Evolutionary conservation across 2,329 filamentous ascomycete species (phyloP), one percentile per base, ranked within the genome.

Genomic region (Camillea tinctor): DNA sequence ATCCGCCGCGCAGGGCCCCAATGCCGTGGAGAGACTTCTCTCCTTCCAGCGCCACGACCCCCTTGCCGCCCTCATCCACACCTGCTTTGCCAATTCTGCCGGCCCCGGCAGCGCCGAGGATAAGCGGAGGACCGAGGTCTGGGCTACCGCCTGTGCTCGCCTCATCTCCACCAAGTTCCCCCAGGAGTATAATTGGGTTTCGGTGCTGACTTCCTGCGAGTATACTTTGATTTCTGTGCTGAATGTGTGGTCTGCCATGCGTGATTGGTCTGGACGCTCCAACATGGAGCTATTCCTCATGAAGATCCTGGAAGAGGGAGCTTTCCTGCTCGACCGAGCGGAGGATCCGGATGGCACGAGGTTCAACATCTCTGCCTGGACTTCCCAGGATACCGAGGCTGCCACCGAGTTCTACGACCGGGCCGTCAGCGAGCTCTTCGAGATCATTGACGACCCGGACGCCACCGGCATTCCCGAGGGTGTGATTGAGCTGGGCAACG

Each of bases 221-320:
- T 88, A 90, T 59, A 89, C 97, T 59, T 83, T 97, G 60, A 88
- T 91, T 64, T 89, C 91, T 53, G 87, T 97, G 36, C 83, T 99
- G 55, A 93, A 95, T 74, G 88, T 92, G 59, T 98, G 93, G 91
- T 88, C 91, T 55, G 83, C 87, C 58, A 91, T 93, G 83, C 88
- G 91, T 63, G 89, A 93, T 74, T 98, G 94, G 93, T 90, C 92
- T 49, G 92, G 92, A 59, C 93, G 90, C 69, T 86, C 89, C 66
- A 95, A 93, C 65, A 88, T 99, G 81, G 93, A 97, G 77, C 90
- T 92, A 77, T 98, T 94, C 74, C 84, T 99, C 13, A 95, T 97
- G 91, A 91, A 95, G 73, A 92, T 96, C 61, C 84, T 99, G 30
- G 92, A 97, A 76, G 91, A 96, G 69, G 95, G 95, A 66, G 90